Evolutionary conservation across 192 early-diverging fungal genomes (phyloP).

Genomic region (Mortierella hygrophila): DNA sequence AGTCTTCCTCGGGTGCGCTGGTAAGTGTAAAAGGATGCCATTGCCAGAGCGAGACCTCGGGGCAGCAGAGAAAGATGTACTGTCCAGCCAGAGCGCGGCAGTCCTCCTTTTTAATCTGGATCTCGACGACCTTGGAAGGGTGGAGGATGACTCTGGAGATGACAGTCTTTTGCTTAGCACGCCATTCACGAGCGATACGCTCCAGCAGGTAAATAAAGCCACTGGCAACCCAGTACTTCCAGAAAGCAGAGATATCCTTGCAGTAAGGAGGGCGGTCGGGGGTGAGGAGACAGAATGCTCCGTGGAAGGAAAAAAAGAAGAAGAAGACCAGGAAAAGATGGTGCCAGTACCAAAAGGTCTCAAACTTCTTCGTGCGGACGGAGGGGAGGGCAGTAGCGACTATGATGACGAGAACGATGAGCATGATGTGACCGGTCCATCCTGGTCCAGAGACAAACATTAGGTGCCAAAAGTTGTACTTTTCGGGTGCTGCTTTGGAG

Average conservation of each 20-base stretch:
- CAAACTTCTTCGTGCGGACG: conserved; percentile 72
- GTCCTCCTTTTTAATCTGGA: conserved; percentile 73
- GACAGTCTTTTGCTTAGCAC: conserved; percentile 68
- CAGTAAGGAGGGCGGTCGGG: conserved; percentile 58
- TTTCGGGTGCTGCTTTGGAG: conserved; percentile 18
- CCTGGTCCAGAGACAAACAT: conserved; percentile 65
- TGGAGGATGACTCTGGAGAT: conserved; percentile 82
- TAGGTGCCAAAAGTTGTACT: conserved; percentile 50
- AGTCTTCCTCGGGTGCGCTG: conserved; percentile 82
- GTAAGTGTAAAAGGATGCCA: conserved; percentile 88
- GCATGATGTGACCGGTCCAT: conserved; percentile 77
- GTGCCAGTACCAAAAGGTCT: conserved; percentile 85
- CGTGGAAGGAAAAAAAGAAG: conserved; percentile 78
- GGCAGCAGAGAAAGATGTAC: conserved; percentile 81
- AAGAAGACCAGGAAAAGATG: conserved; percentile 80
- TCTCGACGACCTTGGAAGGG: conserved; percentile 78
- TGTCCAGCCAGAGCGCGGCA: conserved; percentile 74
- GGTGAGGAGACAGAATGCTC: conserved; percentile 66
- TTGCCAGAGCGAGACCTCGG: conserved; percentile 76
- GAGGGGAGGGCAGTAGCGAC: conserved; percentile 66
- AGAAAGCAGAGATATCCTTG: conserved; percentile 62
- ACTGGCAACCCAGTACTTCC: conserved; percentile 71
- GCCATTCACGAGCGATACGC: conserved; percentile 70
- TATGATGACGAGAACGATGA: conserved; percentile 71
- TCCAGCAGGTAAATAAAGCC: conserved; percentile 72